phyloP scores from a whole-genome alignment of 2,329 filamentous ascomycete species.

The Dryadomyces quercivorus region DNA sequence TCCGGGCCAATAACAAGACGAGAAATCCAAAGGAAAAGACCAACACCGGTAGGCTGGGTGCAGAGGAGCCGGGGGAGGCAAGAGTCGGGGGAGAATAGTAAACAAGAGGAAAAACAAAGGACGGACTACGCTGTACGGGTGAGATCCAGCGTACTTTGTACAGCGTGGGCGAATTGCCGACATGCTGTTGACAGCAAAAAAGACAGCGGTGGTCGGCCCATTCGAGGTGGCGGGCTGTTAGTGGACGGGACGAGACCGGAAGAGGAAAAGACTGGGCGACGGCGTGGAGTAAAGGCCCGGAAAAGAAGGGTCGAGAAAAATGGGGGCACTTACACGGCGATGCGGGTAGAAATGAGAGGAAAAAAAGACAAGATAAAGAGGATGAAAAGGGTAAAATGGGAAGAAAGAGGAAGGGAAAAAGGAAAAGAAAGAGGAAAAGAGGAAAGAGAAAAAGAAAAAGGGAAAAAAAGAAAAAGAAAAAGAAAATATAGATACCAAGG shows the following conservation, averaged over 20 bases:
- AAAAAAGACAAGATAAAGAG: neutral
- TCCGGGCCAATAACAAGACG: too few relatives aligned
- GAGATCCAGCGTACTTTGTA: too few relatives aligned
- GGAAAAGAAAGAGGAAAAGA: neutral
- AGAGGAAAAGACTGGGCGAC: neutral
- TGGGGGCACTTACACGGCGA: neutral
- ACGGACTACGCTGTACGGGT: neutral
- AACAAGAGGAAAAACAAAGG: neutral
- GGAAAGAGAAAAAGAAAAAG: neutral
- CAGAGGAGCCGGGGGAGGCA: neutral
- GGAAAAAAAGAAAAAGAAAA: neutral
- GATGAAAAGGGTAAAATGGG: neutral
- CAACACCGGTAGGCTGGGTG: too few relatives aligned
- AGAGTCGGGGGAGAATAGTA: neutral
- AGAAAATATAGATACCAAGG: neutral
- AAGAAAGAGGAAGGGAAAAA: neutral
- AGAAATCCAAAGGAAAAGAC: neutral
- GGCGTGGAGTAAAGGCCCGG: too few relatives aligned
- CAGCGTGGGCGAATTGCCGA: neutral
- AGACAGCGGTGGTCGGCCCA: neutral
- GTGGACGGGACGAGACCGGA: neutral
- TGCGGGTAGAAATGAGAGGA: neutral
- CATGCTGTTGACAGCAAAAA: neutral
- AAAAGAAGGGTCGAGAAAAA: too few relatives aligned
- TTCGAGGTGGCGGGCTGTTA: neutral